A percentile compares a stretch with the other conserved stretches of the same genome.
phyloP scores from a whole-genome alignment of 306 rosid genomes.

The Sicyos baderoa region DNA sequence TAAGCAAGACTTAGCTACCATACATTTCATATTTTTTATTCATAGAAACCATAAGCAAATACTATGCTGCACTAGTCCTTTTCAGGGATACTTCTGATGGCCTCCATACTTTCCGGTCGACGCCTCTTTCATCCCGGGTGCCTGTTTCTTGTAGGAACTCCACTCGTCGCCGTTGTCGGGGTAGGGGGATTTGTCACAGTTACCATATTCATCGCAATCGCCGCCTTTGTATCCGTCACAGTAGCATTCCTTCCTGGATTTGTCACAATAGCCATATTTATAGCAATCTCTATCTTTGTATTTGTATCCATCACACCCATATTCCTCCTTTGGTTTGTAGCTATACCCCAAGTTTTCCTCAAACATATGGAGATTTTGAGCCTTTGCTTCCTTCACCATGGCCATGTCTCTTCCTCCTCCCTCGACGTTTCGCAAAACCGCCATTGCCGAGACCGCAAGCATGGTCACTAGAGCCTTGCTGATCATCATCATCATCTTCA shows the following conservation, averaged over 20 bases:
- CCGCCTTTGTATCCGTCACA: not conserved
- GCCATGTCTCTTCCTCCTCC: not conserved
- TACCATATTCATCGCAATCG: constrained; percentile 1
- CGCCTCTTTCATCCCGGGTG: not conserved
- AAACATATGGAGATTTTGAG: not conserved
- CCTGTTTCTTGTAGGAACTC: not conserved
- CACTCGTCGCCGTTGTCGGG: not conserved
- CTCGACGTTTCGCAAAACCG: not conserved
- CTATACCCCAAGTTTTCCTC: not conserved
- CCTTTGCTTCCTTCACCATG: not conserved
- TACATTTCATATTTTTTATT: not conserved
- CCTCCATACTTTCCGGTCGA: not conserved
- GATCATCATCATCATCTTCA: not conserved
- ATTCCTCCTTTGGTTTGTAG: not conserved
- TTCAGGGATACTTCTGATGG: not conserved
- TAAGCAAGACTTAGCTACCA: not conserved
- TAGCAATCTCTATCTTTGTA: constrained; percentile 2
- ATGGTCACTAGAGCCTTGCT: not conserved
- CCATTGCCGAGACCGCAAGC: not conserved
- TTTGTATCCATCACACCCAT: not conserved
- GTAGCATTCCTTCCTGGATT: not conserved
- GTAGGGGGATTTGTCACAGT: not conserved
- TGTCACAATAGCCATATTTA: not conserved
- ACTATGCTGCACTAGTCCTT: too few species aligned
- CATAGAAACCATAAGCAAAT: constrained; percentile 1